Evolutionary conservation across 176 grass and related monocot species (phyloP), one percentile per base, ranked within the genome.

Genomic region (Eremochloa ophiuroides): DNA sequence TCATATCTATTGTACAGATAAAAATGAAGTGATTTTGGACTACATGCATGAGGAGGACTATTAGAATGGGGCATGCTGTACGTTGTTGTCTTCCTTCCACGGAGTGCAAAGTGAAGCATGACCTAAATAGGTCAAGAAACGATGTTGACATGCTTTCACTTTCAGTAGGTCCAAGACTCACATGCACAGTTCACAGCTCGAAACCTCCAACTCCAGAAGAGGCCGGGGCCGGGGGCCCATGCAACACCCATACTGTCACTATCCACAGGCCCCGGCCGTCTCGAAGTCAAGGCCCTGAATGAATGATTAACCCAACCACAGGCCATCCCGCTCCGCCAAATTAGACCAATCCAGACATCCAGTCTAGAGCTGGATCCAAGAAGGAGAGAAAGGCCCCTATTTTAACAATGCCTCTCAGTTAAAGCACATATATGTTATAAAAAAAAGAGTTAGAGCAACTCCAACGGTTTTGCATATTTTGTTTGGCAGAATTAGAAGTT

Each of bases 141-240:
- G 83, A 72, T 23, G 75, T 28, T 61, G 83, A 78, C 39, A 60
- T 71, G 29, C n/a, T 78, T 77, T 70, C 28, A 38, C n/a, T 78
- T 77, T 70, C 28, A 38, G 65, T 48, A 22, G 64, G 83, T 69
- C 38, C 47, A 51, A 70, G 38, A 69, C 38, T 30, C 37, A 35
- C 23, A 33, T 75, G 78, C 44, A 62, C 22, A 10, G 23, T 35
- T 29, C 20, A 35, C 43, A 46, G 43, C 46, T 18, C 16, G 2
- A 77, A 77, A 14, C 40, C 29, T 26, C 62, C 29, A 80, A 26
- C 77, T 53, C 77, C 77, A 38, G 48, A 74, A 28, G 69, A 41
- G 2, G 11, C 10, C 0, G 41, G 17, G 58, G 34, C 80, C 67
- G 53, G 30, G 68, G 68, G 26, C 2, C 69, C 67, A 73, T 30